These are phyloP conservation scores for Candida sp. DNA, from an alignment of 1,139 yeast species.

Conservation along the genomic window DNA sequence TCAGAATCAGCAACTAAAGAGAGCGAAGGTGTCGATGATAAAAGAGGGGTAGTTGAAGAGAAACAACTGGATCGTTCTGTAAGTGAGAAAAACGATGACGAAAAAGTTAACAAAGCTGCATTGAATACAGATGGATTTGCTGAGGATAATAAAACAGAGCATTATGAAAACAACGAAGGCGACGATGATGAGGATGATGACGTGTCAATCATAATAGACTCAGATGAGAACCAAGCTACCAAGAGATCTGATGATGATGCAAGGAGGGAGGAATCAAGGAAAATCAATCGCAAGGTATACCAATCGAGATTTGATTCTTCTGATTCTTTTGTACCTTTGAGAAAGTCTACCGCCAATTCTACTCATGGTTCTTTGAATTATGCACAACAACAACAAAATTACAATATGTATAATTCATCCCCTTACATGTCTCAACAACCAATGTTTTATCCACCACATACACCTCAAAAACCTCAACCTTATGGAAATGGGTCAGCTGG, in stretches of 20 bases:
- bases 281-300: slow-evolving; percentile 8
- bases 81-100: slow-evolving; percentile 1
- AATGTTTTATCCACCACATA: slow-evolving; percentile 6
- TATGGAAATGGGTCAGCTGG: not conserved
- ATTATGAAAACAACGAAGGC: slow-evolving; percentile 23
- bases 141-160: slow-evolving; percentile 13
- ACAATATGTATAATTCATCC: slow-evolving; percentile 7
- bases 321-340: slow-evolving; percentile 16
- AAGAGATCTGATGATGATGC: slow-evolving; percentile 6
- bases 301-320: slow-evolving; percentile 13
- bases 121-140: slow-evolving; percentile 4
- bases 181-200: slow-evolving; percentile 42
- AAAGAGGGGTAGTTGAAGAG: slow-evolving; percentile 11
- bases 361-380: slow-evolving; percentile 22
- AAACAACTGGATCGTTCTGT: slow-evolving; percentile 14
- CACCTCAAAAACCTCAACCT: slow-evolving; percentile 8
- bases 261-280: not conserved
- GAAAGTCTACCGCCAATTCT: slow-evolving; percentile 16
- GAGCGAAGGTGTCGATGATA: slow-evolving; percentile 6
- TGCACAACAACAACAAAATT: slow-evolving; percentile 3
- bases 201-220: slow-evolving; percentile 40
- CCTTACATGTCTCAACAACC: slow-evolving; percentile 18
- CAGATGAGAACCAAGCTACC: slow-evolving; percentile 22
- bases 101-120: not conserved
- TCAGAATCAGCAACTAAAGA: slow-evolving; percentile 5